Base-by-base conservation (phyloP, 768 basidiomycete genomes). In the Boletus sp. region DNA sequence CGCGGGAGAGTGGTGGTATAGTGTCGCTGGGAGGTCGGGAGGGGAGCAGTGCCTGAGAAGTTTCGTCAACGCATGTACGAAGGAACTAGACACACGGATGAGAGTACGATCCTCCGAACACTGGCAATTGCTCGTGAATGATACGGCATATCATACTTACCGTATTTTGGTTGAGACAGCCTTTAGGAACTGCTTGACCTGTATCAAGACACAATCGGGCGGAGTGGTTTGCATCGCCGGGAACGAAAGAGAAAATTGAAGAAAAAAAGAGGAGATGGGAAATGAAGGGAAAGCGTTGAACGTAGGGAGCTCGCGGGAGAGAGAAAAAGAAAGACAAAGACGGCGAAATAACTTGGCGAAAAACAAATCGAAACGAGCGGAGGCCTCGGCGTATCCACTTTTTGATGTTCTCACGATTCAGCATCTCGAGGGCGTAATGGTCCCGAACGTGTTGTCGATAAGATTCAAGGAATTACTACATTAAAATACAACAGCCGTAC, bases 1-100 rank as follows among this genome's bases (percentile, higher is more conserved):
- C 17, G 72, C 71, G 1, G 71, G 71, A 10, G 70, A 56, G 54
- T 73, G 66, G 52, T 59, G 61, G 44, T 59, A 61, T 15, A 56
- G 71, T 42, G 47, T 57, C 45, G 35, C 58, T 28, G 59, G 62
- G 11, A 41, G 37, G 28, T 46, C 32, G 35, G 45, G 55, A 35
- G 52, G 8, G 40, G 18, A 42, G 10, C 41, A 32, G 12, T 36
- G 52, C 30, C 69, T 68, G 41, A 32, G n/a, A 36, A 4, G 30
- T 14, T 10, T 40, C 12, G 52, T 68, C 57, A 63, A 42, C 14
- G 20, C 20, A 28, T 44, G 29, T 32, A 32, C 47, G 15, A 48
- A 29, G 17, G 48, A 24, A 32, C 7, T 29, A 35, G 35, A 56
- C 15, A 45, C 37, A n/a, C 14, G 12, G 12, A 29, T 18, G 28